A percentile compares a stretch with the other conserved stretches of the same genome.
Evolutionary conservation across 2,329 filamentous ascomycete genomes (phyloP).

Genomic region (Colletotrichum sp.): DNA sequence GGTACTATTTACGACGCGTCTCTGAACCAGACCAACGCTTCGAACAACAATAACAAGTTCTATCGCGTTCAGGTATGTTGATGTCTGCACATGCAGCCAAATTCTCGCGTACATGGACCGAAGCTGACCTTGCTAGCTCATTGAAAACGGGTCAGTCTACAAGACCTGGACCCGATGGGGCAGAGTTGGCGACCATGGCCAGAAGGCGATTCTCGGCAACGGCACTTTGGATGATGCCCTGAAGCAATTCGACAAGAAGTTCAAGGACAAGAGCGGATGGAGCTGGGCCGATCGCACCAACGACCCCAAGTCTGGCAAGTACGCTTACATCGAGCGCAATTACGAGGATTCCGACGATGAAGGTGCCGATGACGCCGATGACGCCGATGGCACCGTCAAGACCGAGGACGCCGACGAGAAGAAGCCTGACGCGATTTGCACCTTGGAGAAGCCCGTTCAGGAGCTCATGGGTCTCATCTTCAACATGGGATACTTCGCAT

Average conservation of each 20-base stretch:
- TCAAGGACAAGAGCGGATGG: slow-evolving; percentile 66
- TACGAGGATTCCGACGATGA: slow-evolving; percentile 73
- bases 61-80: slow-evolving; percentile 71
- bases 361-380: slow-evolving; percentile 15
- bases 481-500: slow-evolving; percentile 74
- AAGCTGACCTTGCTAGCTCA: slow-evolving; percentile 5
- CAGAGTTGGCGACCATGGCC: slow-evolving; percentile 69
- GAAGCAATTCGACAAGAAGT: slow-evolving; percentile 63
- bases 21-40: slow-evolving; percentile 77
- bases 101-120: background rate
- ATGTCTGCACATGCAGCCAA: background rate
- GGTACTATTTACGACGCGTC: slow-evolving; percentile 79
- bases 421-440: slow-evolving; percentile 52
- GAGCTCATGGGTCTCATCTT: slow-evolving; percentile 83
- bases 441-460: slow-evolving; percentile 65
- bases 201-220: slow-evolving; percentile 47
- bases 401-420: slow-evolving; percentile 29
- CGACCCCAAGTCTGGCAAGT: slow-evolving; percentile 69
- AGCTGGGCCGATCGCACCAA: slow-evolving; percentile 57
- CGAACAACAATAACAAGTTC: slow-evolving; percentile 82
- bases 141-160: slow-evolving; percentile 37
- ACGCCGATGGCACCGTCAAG: slow-evolving; percentile 21
- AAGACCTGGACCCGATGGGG: slow-evolving; percentile 82
- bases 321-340: slow-evolving; percentile 80
- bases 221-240: slow-evolving; percentile 49